phyloP scores from a whole-genome alignment of 208 protist species.

The Trypanosoma theileri region DNA sequence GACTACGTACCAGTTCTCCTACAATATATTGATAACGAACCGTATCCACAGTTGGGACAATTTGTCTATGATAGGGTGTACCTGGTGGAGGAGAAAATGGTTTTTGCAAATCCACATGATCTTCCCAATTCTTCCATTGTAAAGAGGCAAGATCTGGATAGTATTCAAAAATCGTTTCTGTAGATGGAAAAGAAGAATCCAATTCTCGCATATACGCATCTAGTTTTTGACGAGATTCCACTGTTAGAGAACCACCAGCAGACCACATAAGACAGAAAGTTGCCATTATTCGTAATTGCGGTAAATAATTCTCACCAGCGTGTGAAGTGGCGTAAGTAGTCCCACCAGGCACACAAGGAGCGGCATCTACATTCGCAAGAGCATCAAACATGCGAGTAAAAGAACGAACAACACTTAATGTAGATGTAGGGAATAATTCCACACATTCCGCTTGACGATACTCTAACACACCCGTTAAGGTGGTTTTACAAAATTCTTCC shows the following conservation, averaged over 20 bases:
- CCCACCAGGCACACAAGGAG: slow-evolving; percentile 61
- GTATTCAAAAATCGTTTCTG: slow-evolving; percentile 98
- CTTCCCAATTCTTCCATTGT: slow-evolving; percentile 94
- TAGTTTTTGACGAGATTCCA: slow-evolving; percentile 90
- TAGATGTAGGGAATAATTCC: slow-evolving; percentile 90
- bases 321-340: slow-evolving; percentile 72
- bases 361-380: slow-evolving; percentile 87
- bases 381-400: slow-evolving; percentile 96
- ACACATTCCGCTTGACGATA: slow-evolving; percentile 82
- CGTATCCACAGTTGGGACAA: slow-evolving; percentile 98
- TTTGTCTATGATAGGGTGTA: slow-evolving; percentile 93
- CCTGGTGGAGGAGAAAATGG: slow-evolving; percentile 79
- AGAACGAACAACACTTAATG: slow-evolving; percentile 88
- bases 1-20: slow-evolving; percentile 80
- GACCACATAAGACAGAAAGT: slow-evolving; percentile 97
- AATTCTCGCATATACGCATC: slow-evolving; percentile 94
- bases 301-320: slow-evolving; percentile 87
- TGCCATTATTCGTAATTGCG: slow-evolving; percentile 94
- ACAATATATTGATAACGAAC: slow-evolving; percentile 95
- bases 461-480: slow-evolving; percentile 72
- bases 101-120: slow-evolving; percentile 87
- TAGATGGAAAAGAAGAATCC: slow-evolving; percentile 94
- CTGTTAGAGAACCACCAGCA: slow-evolving; percentile 92
- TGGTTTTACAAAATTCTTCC: slow-evolving; percentile 83
- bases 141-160: slow-evolving; percentile 90